Conservation (phyloP, 108 stramenopile genomes). For the Epithemia pelagica region DNA sequence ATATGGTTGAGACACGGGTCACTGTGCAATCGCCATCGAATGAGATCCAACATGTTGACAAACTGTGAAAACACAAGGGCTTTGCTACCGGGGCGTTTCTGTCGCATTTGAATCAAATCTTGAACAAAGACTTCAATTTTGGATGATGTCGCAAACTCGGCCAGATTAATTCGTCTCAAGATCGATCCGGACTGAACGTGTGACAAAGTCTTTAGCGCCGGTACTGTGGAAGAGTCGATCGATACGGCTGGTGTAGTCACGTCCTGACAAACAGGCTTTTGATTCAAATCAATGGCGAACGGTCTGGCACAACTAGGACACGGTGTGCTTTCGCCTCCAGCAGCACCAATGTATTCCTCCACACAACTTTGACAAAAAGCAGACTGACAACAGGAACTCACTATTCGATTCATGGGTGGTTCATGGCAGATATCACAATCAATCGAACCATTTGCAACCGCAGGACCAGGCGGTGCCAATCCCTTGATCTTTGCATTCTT, state of each 20-base stretch:
- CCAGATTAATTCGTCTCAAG: constrained; percentile 86
- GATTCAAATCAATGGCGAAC: constrained; percentile 78
- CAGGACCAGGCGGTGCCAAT: constrained; percentile 11
- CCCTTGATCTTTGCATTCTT: constrained; percentile 11
- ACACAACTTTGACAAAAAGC: constrained; percentile 80
- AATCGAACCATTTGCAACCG: constrained; percentile 56
- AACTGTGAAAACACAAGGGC: constrained; percentile 98
- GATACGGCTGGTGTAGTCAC: constrained; percentile 30
- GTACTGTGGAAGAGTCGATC: constrained; percentile 20
- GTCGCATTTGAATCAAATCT: constrained; percentile 84
- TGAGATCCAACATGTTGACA: constrained; percentile 95
- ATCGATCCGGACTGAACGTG: constrained; percentile 81
- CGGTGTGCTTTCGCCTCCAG: constrained; percentile 28
- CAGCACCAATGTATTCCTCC: constrained; percentile 63
- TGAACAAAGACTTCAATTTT: constrained; percentile 95
- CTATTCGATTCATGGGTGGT: constrained; percentile 65
- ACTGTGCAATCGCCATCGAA: constrained; percentile 87
- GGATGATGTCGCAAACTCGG: constrained; percentile 89
- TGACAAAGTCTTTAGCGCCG: constrained; percentile 68
- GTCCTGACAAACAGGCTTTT: constrained; percentile 43
- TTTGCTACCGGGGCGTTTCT: constrained; percentile 88
- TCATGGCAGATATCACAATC: constrained; percentile 83
- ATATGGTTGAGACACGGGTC: constrained; percentile 75
- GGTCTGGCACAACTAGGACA: constrained; percentile 77
- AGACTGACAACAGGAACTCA: constrained; percentile 67